Evolutionary conservation across 768 basidiomycete genomes (phyloP), one percentile per base, ranked within the genome.

Genomic region (Russula dissimulans): DNA sequence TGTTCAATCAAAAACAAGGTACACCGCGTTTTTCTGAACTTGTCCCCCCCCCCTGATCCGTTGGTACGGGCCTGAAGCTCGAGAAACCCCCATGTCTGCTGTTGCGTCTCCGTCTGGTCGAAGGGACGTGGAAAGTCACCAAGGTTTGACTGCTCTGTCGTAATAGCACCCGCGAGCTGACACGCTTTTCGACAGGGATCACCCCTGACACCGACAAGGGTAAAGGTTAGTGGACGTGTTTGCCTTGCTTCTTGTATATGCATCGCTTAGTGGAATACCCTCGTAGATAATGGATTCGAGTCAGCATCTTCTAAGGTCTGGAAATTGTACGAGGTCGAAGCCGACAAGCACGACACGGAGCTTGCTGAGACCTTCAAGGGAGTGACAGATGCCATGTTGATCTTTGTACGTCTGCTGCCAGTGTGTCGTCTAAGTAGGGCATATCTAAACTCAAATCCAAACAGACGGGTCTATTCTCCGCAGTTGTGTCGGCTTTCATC

Each of bases 401-500:
- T 65, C 42, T 65, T 65, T 48, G 61, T 65, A 52, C 18, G 64
- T 53, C 1, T 7, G 12, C 31, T 32, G 4, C 2, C 22, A 1
- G 2, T 26, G 22, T 26, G 4, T 34, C 22, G 34, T 22, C 7
- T 38, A 12, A 5, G 14, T 12, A 4, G 10, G 9, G 12, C 36
- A 41, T 41, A 5, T 4, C 39, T 12, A 14, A 41, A 41, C 14
- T 12, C 12, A 15, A 14, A 1, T 15, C 41, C 29, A 8, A 9
- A 44, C 17, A 57, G 56, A 57, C 56, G 26, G 46, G 63, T 38
- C 54, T 66, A 4, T 66, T 66, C 50, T 64, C 65, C 3, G 63
- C 59, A 3, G 57, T 57, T 14, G 54, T 64, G 17, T 46, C 63
- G 31, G 63, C 65, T 10, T 64, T 66, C 52, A 61, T 66, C 47